Percentiles rank a stretch among this genome's conserved stretches.
phyloP scores from a whole-genome alignment of 2,329 filamentous ascomycete genomes.

The Pezicula neosporulosa region DNA sequence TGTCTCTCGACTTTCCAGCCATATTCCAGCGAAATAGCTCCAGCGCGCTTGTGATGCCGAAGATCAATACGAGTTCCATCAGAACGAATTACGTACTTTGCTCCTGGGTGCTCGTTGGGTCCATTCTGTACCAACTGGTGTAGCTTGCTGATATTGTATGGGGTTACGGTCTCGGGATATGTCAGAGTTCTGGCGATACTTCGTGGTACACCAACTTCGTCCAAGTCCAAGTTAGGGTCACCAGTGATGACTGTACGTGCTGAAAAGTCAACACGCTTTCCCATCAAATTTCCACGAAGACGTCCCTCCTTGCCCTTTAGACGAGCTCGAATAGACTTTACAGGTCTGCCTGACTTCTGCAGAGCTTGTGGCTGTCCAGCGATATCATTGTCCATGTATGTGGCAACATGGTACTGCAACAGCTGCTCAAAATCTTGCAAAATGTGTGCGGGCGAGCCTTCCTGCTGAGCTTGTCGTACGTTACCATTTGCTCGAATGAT shows the following conservation, averaged over 20 bases:
- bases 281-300: conserved; percentile 98
- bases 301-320: conserved; percentile 99
- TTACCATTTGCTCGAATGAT: conserved; percentile 98
- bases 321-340: conserved; percentile 94
- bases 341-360: conserved; percentile 93
- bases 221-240: conserved; percentile 92
- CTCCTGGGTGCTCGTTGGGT: conserved; percentile 91
- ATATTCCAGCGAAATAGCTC: conserved; percentile 83
- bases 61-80: conserved; percentile 94
- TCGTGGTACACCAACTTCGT: conserved; percentile 94
- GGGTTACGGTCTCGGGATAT: conserved; percentile 95
- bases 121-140: conserved; percentile 89
- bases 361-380: conserved; percentile 90
- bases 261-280: conserved; percentile 98
- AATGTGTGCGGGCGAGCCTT: conserved; percentile 90
- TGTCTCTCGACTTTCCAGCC: conserved; percentile 99
- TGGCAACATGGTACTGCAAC: conserved; percentile 96
- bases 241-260: conserved; percentile 99
- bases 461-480: conserved; percentile 83
- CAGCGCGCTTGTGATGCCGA: conserved; percentile 84
- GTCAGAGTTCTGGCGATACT: conserved; percentile 92
- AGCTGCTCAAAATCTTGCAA: conserved; percentile 86
- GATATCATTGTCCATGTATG: conserved; percentile 99
- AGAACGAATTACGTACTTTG: conserved; percentile 91
- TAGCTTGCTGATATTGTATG: conserved; percentile 94